Evolutionary conservation across 2,329 filamentous ascomycete species (phyloP).

Genomic region (Orbilia oligospora): DNA sequence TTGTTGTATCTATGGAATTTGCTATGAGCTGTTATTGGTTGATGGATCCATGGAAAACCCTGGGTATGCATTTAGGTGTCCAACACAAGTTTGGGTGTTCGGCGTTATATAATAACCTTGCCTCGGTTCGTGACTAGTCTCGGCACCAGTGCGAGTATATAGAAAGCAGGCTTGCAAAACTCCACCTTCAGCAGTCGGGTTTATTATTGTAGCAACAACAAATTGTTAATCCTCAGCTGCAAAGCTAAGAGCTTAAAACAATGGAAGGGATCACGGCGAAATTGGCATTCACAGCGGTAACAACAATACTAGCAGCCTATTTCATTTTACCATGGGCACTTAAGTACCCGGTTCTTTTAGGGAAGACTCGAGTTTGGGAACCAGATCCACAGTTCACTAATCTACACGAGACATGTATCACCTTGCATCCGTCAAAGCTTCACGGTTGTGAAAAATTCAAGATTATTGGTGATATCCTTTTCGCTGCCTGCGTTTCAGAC

Average conservation of each 20-base stretch:
- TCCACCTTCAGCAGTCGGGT: too few species aligned
- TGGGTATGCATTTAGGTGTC: too few species aligned
- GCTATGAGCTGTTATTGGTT: too few species aligned
- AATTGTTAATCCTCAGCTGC: background rate
- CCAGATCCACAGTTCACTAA: slow-evolving; percentile 39
- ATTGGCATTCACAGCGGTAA: background rate
- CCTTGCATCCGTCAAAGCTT: slow-evolving; percentile 25
- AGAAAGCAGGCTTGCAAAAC: too few species aligned
- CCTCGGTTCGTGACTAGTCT: too few species aligned
- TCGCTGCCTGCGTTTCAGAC: slow-evolving; percentile 41
- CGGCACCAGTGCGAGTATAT: too few species aligned
- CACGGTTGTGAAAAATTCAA: slow-evolving; percentile 53
- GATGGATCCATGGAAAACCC: too few species aligned
- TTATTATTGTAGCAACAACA: too few species aligned
- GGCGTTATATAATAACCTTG: too few species aligned
- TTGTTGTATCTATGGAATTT: too few species aligned
- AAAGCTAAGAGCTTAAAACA: background rate
- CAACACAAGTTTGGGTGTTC: too few species aligned
- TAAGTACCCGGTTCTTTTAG: slow-evolving; percentile 36
- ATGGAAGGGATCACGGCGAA: background rate
- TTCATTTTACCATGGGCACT: slow-evolving; percentile 38
- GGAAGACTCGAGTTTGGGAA: slow-evolving; percentile 36
- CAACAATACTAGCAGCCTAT: slow-evolving; percentile 25
- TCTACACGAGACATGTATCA: slow-evolving; percentile 22
- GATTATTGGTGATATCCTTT: slow-evolving; percentile 35